These are phyloP conservation scores for Didymella keratinophila DNA, from an alignment of 2,329 filamentous ascomycete genomes.

Conservation along the genomic window DNA sequence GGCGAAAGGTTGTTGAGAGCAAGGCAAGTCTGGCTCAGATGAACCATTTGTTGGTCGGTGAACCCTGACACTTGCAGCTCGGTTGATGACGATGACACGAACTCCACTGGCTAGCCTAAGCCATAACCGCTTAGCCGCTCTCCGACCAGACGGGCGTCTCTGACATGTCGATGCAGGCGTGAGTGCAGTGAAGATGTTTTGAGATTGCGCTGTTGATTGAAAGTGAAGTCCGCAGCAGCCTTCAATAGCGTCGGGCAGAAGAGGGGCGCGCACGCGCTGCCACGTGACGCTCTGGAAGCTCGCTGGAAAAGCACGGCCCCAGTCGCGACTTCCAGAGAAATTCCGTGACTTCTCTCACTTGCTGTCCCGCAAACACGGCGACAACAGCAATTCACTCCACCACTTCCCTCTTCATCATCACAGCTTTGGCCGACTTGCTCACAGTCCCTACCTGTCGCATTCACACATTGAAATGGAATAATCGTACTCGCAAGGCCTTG, in stretches of 20 bases:
- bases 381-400: slow-evolving; percentile 10
- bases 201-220: background rate
- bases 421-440: slow-evolving; percentile 11
- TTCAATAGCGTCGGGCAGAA: background rate
- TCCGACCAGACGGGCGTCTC: background rate
- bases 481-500: slow-evolving; percentile 16
- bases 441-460: slow-evolving; percentile 17
- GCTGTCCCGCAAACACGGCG: slow-evolving; percentile 17
- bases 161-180: background rate
- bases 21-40: background rate
- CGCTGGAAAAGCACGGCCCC: slow-evolving; percentile 10
- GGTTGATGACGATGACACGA: slow-evolving; percentile 24
- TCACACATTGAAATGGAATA: slow-evolving; percentile 34
- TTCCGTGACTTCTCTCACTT: slow-evolving; percentile 17
- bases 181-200: background rate
- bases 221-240: background rate
- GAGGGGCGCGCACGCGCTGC: slow-evolving; percentile 2
- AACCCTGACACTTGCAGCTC: slow-evolving; percentile 14
- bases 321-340: slow-evolving; percentile 20
- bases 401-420: slow-evolving; percentile 25
- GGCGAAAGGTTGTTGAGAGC: background rate
- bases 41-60: slow-evolving; percentile 4
- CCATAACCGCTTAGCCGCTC: slow-evolving; percentile 27
- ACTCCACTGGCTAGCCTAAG: slow-evolving; percentile 24
- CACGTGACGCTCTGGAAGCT: slow-evolving; percentile 6